These are phyloP conservation scores for Apiospora rasikravindrae DNA, from an alignment of 2,329 filamentous ascomycete genomes.

Conservation along the genomic window DNA sequence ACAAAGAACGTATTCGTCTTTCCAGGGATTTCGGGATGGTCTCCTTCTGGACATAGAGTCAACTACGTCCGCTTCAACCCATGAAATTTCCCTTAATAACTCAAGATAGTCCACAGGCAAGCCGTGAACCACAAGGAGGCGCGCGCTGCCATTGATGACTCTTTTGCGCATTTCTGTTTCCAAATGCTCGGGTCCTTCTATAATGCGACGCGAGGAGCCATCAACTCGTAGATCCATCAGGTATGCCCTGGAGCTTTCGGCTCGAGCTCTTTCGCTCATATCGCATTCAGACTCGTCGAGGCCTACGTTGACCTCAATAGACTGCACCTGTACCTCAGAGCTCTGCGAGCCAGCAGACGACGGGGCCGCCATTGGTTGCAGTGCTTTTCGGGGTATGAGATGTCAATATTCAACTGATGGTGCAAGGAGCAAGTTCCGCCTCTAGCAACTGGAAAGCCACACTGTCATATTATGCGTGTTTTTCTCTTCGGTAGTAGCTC, in stretches of 20 bases:
- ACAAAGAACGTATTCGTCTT: conserved; percentile 24
- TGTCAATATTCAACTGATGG: background rate
- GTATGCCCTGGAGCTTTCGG: background rate
- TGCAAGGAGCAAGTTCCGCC: no score
- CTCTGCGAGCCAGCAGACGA: background rate
- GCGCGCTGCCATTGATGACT: no score
- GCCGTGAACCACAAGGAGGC: conserved; percentile 33
- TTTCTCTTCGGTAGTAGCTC: background rate
- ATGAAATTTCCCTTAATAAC: conserved; percentile 31
- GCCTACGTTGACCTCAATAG: background rate
- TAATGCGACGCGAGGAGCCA: background rate
- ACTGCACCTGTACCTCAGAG: background rate
- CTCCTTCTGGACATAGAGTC: conserved; percentile 37
- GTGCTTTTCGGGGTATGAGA: background rate
- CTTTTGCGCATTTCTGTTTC: background rate
- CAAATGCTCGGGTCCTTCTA: background rate
- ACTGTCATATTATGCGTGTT: background rate
- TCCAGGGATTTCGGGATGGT: conserved; percentile 31
- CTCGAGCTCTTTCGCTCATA: background rate
- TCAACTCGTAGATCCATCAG: background rate
- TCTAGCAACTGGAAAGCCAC: background rate
- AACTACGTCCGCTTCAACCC: conserved; percentile 38
- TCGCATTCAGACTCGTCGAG: background rate
- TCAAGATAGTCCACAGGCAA: conserved; percentile 30
- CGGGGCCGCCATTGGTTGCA: background rate